Base-by-base conservation (phyloP, 768 basidiomycete species). In the Tricholoma sp. region DNA sequence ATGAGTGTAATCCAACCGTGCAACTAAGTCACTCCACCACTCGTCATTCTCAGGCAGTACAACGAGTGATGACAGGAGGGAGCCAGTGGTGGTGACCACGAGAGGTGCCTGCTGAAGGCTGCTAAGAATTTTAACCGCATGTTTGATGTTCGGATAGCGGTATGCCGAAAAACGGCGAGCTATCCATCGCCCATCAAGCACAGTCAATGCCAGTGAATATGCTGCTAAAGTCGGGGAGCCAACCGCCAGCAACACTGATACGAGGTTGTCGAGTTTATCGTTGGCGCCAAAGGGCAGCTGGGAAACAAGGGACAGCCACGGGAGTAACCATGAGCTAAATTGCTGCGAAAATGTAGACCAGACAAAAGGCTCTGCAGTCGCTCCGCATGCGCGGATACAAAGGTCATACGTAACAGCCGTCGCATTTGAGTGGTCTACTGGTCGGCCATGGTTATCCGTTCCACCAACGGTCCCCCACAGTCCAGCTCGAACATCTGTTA, bases 271-370 rank as follows among this genome's bases (percentile, higher is more conserved):
- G n/a, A 69, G 58, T 28, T 63, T 71, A 51, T 71, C 70, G 10
- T 59, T 66, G 31, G 73, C 69, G 7, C 78, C 78, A 24, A 78
- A 81, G 0, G 79, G 80, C n/a, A 81, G 72, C 48, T 79, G 78
- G 0, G 78, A 77, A 17, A 80, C 65, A 7, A 81, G 58, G 0
- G 79, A 77, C 11, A 81, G 70, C 70, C 76, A 79, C 6, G 80
- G 80, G 6, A 81, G 54, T 2, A 81, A 66, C 80, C 79, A 81
- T 0, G 76, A 60, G 8, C 70, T 67, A 59, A 74, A 78, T 47
- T 76, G 66, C 47, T 75, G 74, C 6, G 69, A 71, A 58, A 74
- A 74, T 6, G 61, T 52, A 0, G 66, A 61, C 74, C 73, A 74
- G 12, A 58, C 24, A 56, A 72, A 70, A 12, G 65, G 57, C 52